phyloP scores from a whole-genome alignment of 2,329 filamentous ascomycete genomes.

The Talaromyces sp. region DNA sequence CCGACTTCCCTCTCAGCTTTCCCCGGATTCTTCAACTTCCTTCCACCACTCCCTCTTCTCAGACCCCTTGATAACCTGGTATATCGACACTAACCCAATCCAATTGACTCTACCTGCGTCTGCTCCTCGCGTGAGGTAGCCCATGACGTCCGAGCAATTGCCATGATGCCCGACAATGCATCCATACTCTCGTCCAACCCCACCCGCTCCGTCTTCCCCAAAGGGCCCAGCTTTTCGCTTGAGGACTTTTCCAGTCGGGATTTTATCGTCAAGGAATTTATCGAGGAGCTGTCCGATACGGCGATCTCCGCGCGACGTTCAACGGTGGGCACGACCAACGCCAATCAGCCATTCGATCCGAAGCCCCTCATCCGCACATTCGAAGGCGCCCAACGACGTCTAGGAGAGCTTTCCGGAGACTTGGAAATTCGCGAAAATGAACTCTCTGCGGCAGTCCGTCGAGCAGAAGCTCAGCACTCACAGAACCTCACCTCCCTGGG shows the following conservation, averaged over 20 bases:
- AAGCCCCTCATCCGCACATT: conserved; percentile 97
- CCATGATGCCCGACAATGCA: conserved; percentile 43
- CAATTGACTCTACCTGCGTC: not conserved
- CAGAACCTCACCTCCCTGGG: conserved; percentile 86
- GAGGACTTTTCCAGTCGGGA: conserved; percentile 88
- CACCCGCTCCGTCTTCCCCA: conserved; percentile 71
- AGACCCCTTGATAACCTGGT: too few species aligned
- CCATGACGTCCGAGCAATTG: conserved; percentile 18
- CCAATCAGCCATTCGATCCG: conserved; percentile 73
- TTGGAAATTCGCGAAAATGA: conserved; percentile 90
- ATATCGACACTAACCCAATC: too few species aligned
- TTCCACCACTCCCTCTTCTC: not conserved
- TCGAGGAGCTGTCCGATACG: conserved; percentile 86
- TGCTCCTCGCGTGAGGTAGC: not conserved
- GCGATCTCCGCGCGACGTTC: conserved; percentile 79
- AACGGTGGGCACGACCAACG: conserved; percentile 50
- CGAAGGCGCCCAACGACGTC: conserved; percentile 65
- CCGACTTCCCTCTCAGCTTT: conserved; percentile 21
- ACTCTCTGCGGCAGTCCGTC: conserved; percentile 81
- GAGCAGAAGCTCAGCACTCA: conserved; percentile 89
- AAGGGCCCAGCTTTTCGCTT: conserved; percentile 79
- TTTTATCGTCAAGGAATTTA: conserved; percentile 97
- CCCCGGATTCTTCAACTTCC: conserved; percentile 17
- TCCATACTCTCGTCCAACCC: conserved; percentile 44
- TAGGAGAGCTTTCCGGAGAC: conserved; percentile 67